Conservation (phyloP, 2,329 filamentous ascomycete species). For the Penicillium sp. region DNA sequence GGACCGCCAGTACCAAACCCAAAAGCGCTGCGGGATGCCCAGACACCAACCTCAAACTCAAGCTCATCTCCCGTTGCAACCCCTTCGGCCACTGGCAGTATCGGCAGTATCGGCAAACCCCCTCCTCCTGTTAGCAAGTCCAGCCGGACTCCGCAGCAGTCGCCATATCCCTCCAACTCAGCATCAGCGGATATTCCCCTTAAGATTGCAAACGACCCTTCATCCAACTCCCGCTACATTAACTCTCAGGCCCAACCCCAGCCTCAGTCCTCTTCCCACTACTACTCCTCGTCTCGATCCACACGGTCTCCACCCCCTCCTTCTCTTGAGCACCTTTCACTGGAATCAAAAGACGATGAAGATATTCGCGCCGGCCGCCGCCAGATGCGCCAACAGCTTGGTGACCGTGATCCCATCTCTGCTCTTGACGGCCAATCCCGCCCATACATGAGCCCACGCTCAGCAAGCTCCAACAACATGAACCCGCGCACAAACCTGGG, state of each 20-base stretch:
- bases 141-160: constrained; percentile 18
- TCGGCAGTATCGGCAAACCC: constrained; percentile 37
- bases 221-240: constrained; percentile 17
- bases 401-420: constrained; percentile 36
- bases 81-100: constrained; percentile 35
- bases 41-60: constrained; percentile 45
- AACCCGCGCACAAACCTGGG: constrained; percentile 38
- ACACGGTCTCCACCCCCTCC: constrained; percentile 38
- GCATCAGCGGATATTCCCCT: constrained; percentile 69
- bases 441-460: constrained; percentile 42
- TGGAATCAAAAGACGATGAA: constrained; percentile 41
- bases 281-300: constrained; percentile 26
- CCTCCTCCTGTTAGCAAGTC: constrained; percentile 35
- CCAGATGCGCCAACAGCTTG: constrained; percentile 28
- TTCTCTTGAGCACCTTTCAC: constrained; percentile 47
- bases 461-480: constrained; percentile 40
- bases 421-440: constrained; percentile 41
- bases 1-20: constrained; percentile 80
- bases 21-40: constrained; percentile 65
- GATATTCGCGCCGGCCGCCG: constrained; percentile 30
- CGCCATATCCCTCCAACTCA: constrained; percentile 20
- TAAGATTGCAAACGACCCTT: constrained; percentile 39
- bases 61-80: constrained; percentile 40
- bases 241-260: constrained; percentile 21
- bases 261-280: constrained; percentile 22